Evolutionary conservation across 2,329 filamentous ascomycete genomes (phyloP).

Genomic region (Aspergillus eucalypticola): DNA sequence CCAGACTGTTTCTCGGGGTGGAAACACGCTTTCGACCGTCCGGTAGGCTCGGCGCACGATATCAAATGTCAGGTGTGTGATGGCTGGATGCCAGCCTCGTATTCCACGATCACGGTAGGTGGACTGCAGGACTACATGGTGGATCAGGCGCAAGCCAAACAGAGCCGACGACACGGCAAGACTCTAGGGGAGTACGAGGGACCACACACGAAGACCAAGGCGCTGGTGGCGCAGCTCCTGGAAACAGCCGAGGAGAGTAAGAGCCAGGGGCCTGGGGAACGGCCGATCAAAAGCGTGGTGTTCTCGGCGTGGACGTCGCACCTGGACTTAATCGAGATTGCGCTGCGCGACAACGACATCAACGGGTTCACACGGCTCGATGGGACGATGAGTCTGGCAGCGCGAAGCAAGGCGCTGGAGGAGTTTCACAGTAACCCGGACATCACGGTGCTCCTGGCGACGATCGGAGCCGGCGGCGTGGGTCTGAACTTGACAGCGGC

Average conservation of each 20-base stretch:
- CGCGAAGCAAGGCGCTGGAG: conserved; percentile 74
- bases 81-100: conserved; percentile 61
- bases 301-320: conserved; percentile 97
- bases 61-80: conserved; percentile 68
- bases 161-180: conserved; percentile 58
- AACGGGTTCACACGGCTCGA: conserved; percentile 77
- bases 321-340: conserved; percentile 85
- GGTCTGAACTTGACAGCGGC: conserved; percentile 87
- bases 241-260: conserved; percentile 60
- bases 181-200: conserved; percentile 70
- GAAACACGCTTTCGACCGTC: conserved; percentile 54
- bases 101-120: conserved; percentile 67
- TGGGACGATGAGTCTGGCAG: conserved; percentile 77
- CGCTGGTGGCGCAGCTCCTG: conserved; percentile 73
- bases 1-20: conserved; percentile 67
- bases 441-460: conserved; percentile 82
- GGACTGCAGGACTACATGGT: conserved; percentile 53
- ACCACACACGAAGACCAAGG: conserved; percentile 88
- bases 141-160: conserved; percentile 58
- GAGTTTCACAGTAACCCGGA: conserved; percentile 70
- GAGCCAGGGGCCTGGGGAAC: conserved; percentile 49
- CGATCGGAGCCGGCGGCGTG: conserved; percentile 86
- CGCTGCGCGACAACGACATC: conserved; percentile 60
- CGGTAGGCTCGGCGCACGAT: conserved; percentile 43
- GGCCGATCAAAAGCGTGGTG: conserved; percentile 86